Evolutionary conservation across 2,329 filamentous ascomycete genomes (phyloP), one percentile per base, ranked within the genome.

Genomic region (Teratosphaeriaceae sp.): DNA sequence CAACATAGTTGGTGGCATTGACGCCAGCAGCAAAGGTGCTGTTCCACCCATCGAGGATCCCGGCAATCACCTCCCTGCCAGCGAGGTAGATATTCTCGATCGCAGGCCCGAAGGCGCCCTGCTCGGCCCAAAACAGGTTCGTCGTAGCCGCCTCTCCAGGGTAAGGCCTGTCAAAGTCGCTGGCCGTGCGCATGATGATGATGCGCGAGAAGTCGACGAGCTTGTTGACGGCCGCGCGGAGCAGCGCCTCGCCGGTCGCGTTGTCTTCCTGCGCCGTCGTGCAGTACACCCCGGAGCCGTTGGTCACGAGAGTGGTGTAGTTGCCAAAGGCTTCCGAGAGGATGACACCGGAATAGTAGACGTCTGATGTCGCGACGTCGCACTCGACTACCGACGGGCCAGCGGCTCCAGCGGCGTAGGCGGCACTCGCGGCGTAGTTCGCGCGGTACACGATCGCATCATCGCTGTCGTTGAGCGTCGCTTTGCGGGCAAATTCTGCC

Each of bases 261-360:
- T 81, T 85, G 58, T 87, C 83, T 61, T 87, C 84, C 60, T 86
- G 82, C 0, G 82, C 82, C 1, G 75, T 83, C 63, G 81, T 78
- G 66, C 83, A 86, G 65, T 86, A 86, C 5, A 71, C 61, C 0
- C 79, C 81, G 0, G 74, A 77, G 3, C 81, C 81, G 55, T 85
- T 85, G 2, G 83, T 87, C 65, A 80, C 76, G 0, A 83, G 54
- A 0, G 52, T 63, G 3, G 79, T 82, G 16, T 76, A 82, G 49
- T 82, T 79, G 52, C 78, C 79, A 56, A 87, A 86, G 0, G 77
- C 75, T 35, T 77, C 71, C 8, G 75, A 71, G 2, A 87, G 72
- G 16, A 78, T 58, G 0, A 61, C 67, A 6, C 84, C 84, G 2
- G 75, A 78, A 63, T 75, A 88, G 65, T 85, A 88, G 13, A 85